Evolutionary conservation across 306 rosid species (phyloP).

Genomic region (Rosa rugosa): DNA sequence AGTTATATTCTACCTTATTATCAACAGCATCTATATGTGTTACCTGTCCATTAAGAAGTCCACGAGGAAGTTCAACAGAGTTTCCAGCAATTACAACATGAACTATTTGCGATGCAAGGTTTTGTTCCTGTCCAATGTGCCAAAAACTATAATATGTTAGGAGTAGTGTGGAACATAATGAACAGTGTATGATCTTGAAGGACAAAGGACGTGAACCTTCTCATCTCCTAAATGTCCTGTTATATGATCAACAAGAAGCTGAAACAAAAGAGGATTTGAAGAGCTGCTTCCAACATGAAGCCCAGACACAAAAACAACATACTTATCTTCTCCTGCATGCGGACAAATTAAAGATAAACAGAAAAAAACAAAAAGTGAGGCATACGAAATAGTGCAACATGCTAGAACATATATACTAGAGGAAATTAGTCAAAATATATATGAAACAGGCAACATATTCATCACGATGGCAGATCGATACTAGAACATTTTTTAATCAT

Average conservation of each 20-base stretch:
- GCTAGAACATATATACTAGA: background rate
- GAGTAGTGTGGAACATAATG: conserved; percentile 8
- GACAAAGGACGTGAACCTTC: conserved; percentile 51
- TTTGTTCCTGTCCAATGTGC: conserved; percentile 66
- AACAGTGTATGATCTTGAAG: conserved; percentile 20
- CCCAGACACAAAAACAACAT: conserved; percentile 82
- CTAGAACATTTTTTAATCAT: background rate
- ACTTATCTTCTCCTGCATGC: conserved; percentile 80
- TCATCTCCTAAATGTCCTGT: conserved; percentile 98
- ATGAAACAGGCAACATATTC: conserved; percentile 25
- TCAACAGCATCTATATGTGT: conserved; percentile 11
- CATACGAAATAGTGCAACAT: background rate
- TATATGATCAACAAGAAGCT: conserved; percentile 92
- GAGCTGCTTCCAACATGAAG: conserved; percentile 70
- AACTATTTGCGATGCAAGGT: conserved; percentile 79
- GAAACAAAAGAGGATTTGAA: conserved; percentile 85
- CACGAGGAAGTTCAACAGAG: conserved; percentile 72
- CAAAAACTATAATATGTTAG: conserved; percentile 29
- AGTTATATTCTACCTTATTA: background rate
- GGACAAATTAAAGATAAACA: conserved; percentile 26
- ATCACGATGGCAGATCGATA: background rate
- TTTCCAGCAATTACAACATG: conserved; percentile 84
- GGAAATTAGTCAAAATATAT: conserved; percentile 10
- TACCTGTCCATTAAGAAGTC: conserved; percentile 88
- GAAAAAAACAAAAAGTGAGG: background rate